phyloP scores from a whole-genome alignment of 140 eudicot genomes.

The Senecio squalidus region DNA sequence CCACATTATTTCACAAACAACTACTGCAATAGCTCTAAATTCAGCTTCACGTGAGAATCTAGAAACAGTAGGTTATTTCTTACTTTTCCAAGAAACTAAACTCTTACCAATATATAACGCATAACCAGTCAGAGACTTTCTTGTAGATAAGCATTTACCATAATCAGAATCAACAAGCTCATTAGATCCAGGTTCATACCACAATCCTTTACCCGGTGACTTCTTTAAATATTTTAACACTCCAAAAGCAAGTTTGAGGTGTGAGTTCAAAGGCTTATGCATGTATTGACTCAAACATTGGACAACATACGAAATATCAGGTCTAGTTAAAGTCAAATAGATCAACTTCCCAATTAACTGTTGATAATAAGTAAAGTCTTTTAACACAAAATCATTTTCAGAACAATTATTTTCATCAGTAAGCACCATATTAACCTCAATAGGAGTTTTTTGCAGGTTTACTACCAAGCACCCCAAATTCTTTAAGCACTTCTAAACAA shows the following conservation, averaged over 20 bases:
- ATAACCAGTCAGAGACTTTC: not conserved
- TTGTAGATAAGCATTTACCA: not conserved
- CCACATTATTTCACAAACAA: not conserved
- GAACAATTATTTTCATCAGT: not conserved
- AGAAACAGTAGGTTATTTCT: not conserved
- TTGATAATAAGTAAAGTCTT: not conserved
- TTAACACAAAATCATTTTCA: not conserved
- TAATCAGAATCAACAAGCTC: not conserved
- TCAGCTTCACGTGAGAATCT: not conserved
- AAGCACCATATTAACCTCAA: not conserved
- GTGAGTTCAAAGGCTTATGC: not conserved
- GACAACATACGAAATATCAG: not conserved
- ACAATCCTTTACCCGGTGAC: not conserved
- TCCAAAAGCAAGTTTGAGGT: not conserved
- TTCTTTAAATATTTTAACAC: no score
- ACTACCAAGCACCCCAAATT: not conserved
- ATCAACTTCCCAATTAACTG: not conserved
- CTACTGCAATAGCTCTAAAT: not conserved
- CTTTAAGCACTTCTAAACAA: not conserved
- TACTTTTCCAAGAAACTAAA: not conserved
- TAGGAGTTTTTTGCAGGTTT: not conserved
- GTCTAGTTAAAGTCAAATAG: not conserved
- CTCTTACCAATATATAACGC: not conserved
- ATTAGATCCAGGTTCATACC: not conserved
- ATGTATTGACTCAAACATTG: not conserved